phyloP scores from a whole-genome alignment of 805 yeast species.

The Clavispora fructus region DNA sequence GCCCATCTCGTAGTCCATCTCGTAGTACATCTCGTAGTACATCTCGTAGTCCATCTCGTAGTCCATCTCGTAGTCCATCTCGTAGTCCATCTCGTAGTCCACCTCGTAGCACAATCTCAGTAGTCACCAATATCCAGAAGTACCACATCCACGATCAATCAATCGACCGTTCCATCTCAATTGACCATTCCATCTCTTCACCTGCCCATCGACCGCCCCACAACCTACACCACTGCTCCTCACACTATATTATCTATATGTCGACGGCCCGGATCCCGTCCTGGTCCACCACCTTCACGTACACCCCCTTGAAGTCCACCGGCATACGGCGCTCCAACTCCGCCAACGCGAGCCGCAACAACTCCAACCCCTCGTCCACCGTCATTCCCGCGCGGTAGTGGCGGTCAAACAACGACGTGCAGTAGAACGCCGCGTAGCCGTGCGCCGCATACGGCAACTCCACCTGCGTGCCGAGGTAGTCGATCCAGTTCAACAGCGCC shows the following conservation, averaged over 20 bases:
- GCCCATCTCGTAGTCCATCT: too few relatives aligned
- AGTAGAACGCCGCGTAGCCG: slow-evolving; percentile 96
- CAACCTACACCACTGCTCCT: too few relatives aligned
- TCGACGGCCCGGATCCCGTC: slow-evolving; percentile 49
- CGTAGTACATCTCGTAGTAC: too few relatives aligned
- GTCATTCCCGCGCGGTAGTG: slow-evolving; percentile 78
- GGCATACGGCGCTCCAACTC: slow-evolving; percentile 87
- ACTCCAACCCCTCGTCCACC: slow-evolving; percentile 69
- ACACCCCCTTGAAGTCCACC: slow-evolving; percentile 86
- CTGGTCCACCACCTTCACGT: slow-evolving; percentile 61
- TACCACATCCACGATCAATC: too few relatives aligned
- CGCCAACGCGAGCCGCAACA: slow-evolving; percentile 65
- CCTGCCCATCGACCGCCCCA: too few relatives aligned
- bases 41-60: too few relatives aligned
- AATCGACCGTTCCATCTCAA: too few relatives aligned
- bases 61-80: too few relatives aligned
- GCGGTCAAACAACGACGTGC: slow-evolving; percentile 83
- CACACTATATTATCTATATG: slow-evolving; percentile 1
- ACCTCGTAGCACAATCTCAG: too few relatives aligned
- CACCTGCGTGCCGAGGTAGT: slow-evolving; percentile 87
- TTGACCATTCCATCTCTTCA: too few relatives aligned
- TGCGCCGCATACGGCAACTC: slow-evolving; percentile 96
- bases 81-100: too few relatives aligned
- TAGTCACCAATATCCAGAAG: too few relatives aligned
- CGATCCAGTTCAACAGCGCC: slow-evolving; percentile 82